Conservation (phyloP, 2,329 filamentous ascomycete genomes). For the Alternaria viburni region DNA sequence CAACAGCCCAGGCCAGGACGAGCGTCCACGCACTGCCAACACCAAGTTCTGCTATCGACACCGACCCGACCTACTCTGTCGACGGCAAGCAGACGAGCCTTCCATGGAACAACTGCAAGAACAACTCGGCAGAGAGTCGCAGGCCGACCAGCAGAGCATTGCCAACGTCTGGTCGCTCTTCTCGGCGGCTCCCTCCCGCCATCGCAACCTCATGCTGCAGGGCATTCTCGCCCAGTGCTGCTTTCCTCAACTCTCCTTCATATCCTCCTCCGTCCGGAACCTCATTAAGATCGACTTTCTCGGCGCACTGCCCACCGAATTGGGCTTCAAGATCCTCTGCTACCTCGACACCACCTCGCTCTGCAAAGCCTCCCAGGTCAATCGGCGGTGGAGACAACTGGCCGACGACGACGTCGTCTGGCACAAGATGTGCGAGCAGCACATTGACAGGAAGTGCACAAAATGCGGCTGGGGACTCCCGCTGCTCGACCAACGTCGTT, state of each 20-base stretch:
- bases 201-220: conserved; percentile 94
- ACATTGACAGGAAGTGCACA: conserved; percentile 90
- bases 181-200: conserved; percentile 90
- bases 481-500: conserved; percentile 82
- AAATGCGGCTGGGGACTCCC: conserved; percentile 97
- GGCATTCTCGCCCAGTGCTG: conserved; percentile 96
- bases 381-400: conserved; percentile 81
- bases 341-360: conserved; percentile 92
- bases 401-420: conserved; percentile 98
- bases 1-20: conserved; percentile 47
- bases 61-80: conserved; percentile 90
- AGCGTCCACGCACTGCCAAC: conserved; percentile 61
- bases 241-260: conserved; percentile 93
- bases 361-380: conserved; percentile 95
- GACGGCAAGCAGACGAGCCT: conserved; percentile 88
- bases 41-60: conserved; percentile 97
- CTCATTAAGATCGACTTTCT: conserved; percentile 98
- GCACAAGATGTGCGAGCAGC: conserved; percentile 98
- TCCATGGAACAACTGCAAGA: conserved; percentile 95
- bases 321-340: conserved; percentile 91
- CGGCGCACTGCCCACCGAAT: conserved; percentile 82
- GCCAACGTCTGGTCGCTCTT: conserved; percentile 98
- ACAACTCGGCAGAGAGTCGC: conserved; percentile 82
- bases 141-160: conserved; percentile 90
- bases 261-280: conserved; percentile 88